Base-by-base conservation (phyloP, 164 flowering plant species). In the Akebia trifoliata region DNA sequence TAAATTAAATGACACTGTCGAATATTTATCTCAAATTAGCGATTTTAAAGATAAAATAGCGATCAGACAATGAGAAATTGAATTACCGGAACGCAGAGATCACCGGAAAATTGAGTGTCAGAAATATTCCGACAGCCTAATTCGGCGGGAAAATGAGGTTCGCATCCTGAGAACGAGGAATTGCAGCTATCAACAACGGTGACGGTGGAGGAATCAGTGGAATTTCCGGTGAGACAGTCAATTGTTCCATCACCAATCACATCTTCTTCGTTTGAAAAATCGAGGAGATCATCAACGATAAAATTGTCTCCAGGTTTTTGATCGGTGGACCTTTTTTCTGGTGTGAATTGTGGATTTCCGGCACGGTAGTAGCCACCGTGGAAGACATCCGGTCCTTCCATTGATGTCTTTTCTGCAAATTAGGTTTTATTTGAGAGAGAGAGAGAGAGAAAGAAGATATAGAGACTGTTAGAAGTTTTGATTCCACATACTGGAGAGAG, bases 11-110 rank as follows among this genome's bases (percentile, higher is more conserved):
- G n/a, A n/a, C n/a, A n/a, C n/a, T n/a, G n/a, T n/a, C n/a, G n/a
- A 40, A 40, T 14, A 14, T 7, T 40, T 11, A 6, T 7, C 20
- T 3, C 44, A 7, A 2, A 14, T 40, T 15, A 8, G 3, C 4
- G 12, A 8, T 40, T 40, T 40, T 40, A 21, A 21, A 43, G 24
- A 5, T 1, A 43, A 0, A 18, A 4, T 44, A 6, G 48, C 21
- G 9, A 44, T 25, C 10, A 8, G 29, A 31, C 17, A 26, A 24
- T 25, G 12, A 21, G 21, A n/a, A n/a, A n/a, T n/a, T n/a, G n/a
- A 17, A 40, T 72, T 74, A 88, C 97, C 87, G 94, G 96, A 66
- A 91, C 88, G 66, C 85, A 84, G 60, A 90, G 85, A 36, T 84
- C 97, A 56, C 78, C 81, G 62, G 93, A 73, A 75, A 83, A 78